These are phyloP conservation scores for Neurospora tetrasperma DNA, from an alignment of 495 filamentous ascomycete species.

Conservation along the genomic window DNA sequence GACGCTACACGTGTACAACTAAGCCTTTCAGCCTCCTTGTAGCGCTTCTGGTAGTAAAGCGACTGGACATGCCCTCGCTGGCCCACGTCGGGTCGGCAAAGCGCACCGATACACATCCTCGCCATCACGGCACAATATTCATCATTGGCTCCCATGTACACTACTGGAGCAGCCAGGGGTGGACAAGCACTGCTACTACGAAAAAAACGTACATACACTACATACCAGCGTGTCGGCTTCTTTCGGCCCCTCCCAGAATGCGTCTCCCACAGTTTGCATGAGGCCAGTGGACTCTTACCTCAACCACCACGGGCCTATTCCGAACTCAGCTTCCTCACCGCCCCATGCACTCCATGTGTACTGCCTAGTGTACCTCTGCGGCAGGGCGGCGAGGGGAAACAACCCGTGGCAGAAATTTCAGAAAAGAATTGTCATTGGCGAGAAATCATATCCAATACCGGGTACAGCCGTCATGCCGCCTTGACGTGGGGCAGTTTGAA, in stretches of 20 bases:
- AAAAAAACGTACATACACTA: too few species aligned
- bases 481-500: not conserved
- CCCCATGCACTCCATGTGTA: conserved; percentile 7
- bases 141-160: too few species aligned
- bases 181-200: not conserved
- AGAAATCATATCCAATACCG: not conserved
- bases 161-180: not conserved
- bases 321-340: conserved; percentile 15
- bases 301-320: conserved; percentile 11
- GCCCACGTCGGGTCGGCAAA: not conserved
- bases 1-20: not conserved
- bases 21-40: not conserved
- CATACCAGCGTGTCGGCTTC: conserved; percentile 2
- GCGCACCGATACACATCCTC: not conserved
- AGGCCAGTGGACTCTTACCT: conserved; percentile 6
- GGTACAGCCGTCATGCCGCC: not conserved
- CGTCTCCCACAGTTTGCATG: not conserved
- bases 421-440: not conserved
- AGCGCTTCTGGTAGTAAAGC: not conserved
- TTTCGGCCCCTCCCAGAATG: not conserved
- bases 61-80: not conserved
- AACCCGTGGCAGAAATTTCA: not conserved
- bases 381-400: not conserved
- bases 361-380: not conserved
- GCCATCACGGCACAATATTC: not conserved